Conservation (phyloP, 2,329 filamentous ascomycete genomes). For the Gaeumannomyces sp. region DNA sequence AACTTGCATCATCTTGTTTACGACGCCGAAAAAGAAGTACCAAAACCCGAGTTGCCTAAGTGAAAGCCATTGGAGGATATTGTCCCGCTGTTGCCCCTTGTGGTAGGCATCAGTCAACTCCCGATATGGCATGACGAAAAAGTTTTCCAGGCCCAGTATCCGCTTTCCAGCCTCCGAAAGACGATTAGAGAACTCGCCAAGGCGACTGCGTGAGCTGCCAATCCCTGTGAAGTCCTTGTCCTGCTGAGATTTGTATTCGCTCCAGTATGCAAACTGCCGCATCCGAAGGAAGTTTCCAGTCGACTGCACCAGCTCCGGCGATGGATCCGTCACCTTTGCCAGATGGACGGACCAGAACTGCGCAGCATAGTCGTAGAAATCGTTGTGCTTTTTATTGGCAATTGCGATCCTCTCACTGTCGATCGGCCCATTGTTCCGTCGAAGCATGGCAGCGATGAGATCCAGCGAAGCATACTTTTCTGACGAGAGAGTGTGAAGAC, state of each 20-base stretch:
- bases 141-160: neutral
- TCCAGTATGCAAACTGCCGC: neutral
- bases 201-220: neutral
- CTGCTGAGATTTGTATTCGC: neutral
- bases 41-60: neutral
- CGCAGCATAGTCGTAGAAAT: neutral
- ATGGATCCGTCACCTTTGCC: neutral
- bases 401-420: neutral
- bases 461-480: neutral
- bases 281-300: neutral
- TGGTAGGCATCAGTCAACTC: neutral
- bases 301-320: neutral
- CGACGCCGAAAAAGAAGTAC: neutral
- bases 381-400: neutral
- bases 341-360: neutral
- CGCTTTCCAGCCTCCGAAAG: neutral
- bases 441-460: neutral
- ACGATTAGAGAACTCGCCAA: neutral
- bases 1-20: neutral
- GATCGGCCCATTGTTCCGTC: neutral
- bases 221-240: neutral
- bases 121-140: neutral
- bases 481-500: neutral
- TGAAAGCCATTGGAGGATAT: neutral
- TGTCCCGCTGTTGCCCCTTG: neutral